Evolutionary conservation across 306 rosid species (phyloP), one percentile per base, ranked within the genome.

Genomic region (Prosopis cineraria): DNA sequence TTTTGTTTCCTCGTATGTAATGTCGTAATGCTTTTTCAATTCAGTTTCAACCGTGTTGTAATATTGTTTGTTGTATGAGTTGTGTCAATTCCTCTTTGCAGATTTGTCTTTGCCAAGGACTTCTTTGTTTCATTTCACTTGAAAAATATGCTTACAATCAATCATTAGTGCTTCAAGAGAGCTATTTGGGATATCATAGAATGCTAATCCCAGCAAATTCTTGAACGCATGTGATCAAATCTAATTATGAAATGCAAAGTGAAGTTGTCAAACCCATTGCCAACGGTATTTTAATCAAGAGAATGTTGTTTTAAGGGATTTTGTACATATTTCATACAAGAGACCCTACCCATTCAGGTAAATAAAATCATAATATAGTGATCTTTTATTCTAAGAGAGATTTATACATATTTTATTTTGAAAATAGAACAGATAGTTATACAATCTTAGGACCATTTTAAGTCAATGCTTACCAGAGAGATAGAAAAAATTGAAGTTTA

Each of bases 11-110:
- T 56, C 63, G 17, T 56, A 4, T 56, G 30, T 10, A 24, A 55
- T 55, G 30, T 22, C 4, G 59, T 52, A 2, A 2, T n/a, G 11
- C 9, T 52, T n/a, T 10, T 25, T 39, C 10, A n/a, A 13, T 66
- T 4, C 37, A 16, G 34, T 52, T 56, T 77, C 67, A 66, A 25
- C 36, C 19, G 39, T 76, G 66, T 76, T 65, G 17, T 45, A 43
- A 33, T 62, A 24, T 31, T 27, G 36, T 11, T 0, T 6, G 22
- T 3, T 41, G 31, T 30, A 16, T 30, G 41, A 27, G 5, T 3
- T 7, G 13, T 62, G 24, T 60, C 27, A 52, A 30, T 20, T 22
- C 7, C 20, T 19, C 3, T 50, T 8, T 50, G 58, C n/a, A 6
- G 25, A 37, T n/a, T 19, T n/a, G 12, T 50, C 27, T n/a, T n/a